Base-by-base conservation (phyloP, 768 basidiomycete species). In the Lentinula edodes region DNA sequence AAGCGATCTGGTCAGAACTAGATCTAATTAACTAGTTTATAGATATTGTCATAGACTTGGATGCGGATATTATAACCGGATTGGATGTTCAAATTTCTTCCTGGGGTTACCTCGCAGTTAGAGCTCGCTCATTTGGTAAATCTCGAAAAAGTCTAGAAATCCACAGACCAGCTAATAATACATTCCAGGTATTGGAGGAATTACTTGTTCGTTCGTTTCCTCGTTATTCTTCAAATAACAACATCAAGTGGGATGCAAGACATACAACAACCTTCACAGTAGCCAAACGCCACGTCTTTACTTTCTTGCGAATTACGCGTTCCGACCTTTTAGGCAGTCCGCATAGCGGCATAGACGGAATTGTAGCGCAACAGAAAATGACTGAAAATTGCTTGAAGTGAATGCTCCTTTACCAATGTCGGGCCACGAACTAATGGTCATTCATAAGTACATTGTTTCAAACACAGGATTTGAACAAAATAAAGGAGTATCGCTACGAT, bases 291-390 rank as follows among this genome's bases (percentile, higher is more conserved):
- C 95, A 99, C 70, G 89, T 96, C 36, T 77, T 99, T 51, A 97
- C 98, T 66, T 74, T 93, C 13, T 98, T 95, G 95, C 80, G 95
- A 60, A 84, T 98, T 56, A 91, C 97, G 83, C 87, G 93, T 38
- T 84, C 86, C 1, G 96, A 98, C 67, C n/a, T n/a, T n/a, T n/a
- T n/a, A n/a, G n/a, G n/a, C 95, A 1, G 91, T 98, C 35, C 83
- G n/a, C n/a, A n/a, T n/a, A n/a, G n/a, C n/a, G n/a, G 97, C 5
- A 79, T 96, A 62, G 97, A 99, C 68, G 94, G 94, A 9, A 86
- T 97, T 35, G 83, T 86, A 4, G 97, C 95, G 0, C 92, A 94
- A 70, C 83, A 86, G 67, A 98, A 97, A 75, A 95, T 98, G 86
- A 85, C 89, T 1, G 96, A 98, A 72, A 85, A 80, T 5, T 90